Conservation (phyloP, 2,329 filamentous ascomycete species). For the Monosporascus sp. region DNA sequence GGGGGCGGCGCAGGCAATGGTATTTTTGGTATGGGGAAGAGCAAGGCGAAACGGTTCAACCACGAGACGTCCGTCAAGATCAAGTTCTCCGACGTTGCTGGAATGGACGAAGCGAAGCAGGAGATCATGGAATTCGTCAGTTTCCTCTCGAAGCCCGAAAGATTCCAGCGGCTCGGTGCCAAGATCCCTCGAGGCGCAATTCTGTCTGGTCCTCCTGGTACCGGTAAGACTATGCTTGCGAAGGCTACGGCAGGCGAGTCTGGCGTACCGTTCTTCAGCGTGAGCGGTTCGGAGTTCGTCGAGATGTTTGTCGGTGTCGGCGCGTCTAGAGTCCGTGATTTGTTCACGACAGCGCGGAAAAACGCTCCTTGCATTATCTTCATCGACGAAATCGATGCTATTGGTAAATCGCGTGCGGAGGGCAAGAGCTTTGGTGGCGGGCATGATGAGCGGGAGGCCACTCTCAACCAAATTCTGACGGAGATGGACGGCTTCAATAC, state of each 20-base stretch:
- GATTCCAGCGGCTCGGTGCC: slow-evolving; percentile 88
- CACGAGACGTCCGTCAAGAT: slow-evolving; percentile 95
- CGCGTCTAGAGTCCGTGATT: slow-evolving; percentile 86
- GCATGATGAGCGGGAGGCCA: slow-evolving; percentile 95
- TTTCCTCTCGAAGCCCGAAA: slow-evolving; percentile 89
- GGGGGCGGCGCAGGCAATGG: slow-evolving; percentile 65
- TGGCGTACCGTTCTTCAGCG: slow-evolving; percentile 94
- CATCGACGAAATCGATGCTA: slow-evolving; percentile 98
- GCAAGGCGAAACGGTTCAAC: slow-evolving; percentile 94
- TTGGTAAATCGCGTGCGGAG: slow-evolving; percentile 84
- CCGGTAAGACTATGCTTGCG: slow-evolving; percentile 93
- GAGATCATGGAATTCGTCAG: slow-evolving; percentile 99
- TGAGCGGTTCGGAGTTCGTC: slow-evolving; percentile 97
- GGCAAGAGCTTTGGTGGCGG: slow-evolving; percentile 74
- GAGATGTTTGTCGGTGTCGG: slow-evolving; percentile 99
- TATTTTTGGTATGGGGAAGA: slow-evolving; percentile 95
- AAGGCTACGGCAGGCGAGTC: slow-evolving; percentile 98
- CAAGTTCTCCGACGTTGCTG: slow-evolving; percentile 94
- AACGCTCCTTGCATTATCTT: slow-evolving; percentile 98
- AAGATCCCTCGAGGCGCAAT: slow-evolving; percentile 98
- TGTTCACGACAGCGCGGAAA: slow-evolving; percentile 92
- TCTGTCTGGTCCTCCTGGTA: slow-evolving; percentile 93
- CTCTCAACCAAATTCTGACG: slow-evolving; percentile 95
- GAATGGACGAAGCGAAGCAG: slow-evolving; percentile 95
- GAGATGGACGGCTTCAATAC: slow-evolving; percentile 99